These are phyloP conservation scores for Exophiala sideris DNA, from an alignment of 2,329 filamentous ascomycete species.

Conservation along the genomic window DNA sequence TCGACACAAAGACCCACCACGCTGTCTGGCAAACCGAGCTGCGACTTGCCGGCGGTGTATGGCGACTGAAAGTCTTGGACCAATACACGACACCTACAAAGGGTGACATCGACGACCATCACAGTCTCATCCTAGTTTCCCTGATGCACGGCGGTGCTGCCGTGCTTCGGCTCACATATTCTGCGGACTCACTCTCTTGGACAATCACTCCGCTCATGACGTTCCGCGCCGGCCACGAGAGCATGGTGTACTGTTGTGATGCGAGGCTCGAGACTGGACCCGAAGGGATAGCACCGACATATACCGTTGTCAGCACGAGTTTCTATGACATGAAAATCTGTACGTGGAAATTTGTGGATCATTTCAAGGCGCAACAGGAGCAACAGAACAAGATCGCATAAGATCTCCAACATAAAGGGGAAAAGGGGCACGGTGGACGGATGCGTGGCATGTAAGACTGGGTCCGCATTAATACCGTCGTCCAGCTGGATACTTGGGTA, in stretches of 20 bases:
- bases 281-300: slow-evolving; percentile 7
- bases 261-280: slow-evolving; percentile 32
- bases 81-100: slow-evolving; percentile 6
- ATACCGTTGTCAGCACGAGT: slow-evolving; percentile 46
- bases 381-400: neutral
- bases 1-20: slow-evolving; percentile 30
- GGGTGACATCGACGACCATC: slow-evolving; percentile 11
- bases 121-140: slow-evolving; percentile 66
- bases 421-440: neutral
- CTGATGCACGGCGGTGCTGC: slow-evolving; percentile 89
- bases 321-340: slow-evolving; percentile 54
- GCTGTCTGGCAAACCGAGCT: slow-evolving; percentile 50
- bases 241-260: slow-evolving; percentile 89
- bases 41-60: slow-evolving; percentile 76
- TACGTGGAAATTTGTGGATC: slow-evolving; percentile 40
- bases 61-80: slow-evolving; percentile 66
- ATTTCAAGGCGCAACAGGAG: slow-evolving; percentile 18
- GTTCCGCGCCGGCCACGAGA: slow-evolving; percentile 76
- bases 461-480: too few relatives aligned
- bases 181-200: slow-evolving; percentile 32
- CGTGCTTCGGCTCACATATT: slow-evolving; percentile 51
- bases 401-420: neutral
- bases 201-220: slow-evolving; percentile 62
- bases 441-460: too few relatives aligned
- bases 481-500: too few relatives aligned